Percentiles rank a stretch among this genome's conserved stretches.
Conservation (phyloP, 1,139 yeast species). For the Zygoascus meyerae region DNA sequence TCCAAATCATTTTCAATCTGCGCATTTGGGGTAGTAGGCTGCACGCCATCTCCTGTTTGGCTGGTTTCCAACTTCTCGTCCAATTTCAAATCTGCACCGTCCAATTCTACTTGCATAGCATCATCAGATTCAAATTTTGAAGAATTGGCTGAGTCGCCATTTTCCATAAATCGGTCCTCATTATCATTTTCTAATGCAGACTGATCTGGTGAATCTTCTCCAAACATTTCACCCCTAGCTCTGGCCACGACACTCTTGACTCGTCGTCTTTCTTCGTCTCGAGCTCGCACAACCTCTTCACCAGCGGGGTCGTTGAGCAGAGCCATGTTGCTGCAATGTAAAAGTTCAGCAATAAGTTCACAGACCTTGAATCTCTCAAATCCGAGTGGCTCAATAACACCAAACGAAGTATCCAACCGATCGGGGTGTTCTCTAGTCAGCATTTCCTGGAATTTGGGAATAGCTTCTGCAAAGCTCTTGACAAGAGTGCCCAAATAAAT, state of each 20-base stretch:
- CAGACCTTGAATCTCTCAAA: constrained; percentile 93
- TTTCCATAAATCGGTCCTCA: constrained; percentile 12
- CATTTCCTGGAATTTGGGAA: constrained; percentile 62
- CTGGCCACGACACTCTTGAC: constrained; percentile 34
- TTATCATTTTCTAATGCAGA: constrained; percentile 13
- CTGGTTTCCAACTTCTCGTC: constrained; percentile 8
- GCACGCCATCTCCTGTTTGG: neutral
- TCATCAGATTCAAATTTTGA: constrained; percentile 4
- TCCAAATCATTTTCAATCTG: constrained; percentile 7
- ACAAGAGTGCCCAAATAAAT: constrained; percentile 87
- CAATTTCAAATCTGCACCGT: constrained; percentile 28
- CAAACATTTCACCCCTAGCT: constrained; percentile 20
- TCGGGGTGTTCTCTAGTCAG: constrained; percentile 37
- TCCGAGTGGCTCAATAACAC: constrained; percentile 80
- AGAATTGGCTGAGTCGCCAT: constrained; percentile 13
- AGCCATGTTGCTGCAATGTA: constrained; percentile 97
- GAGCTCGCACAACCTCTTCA: constrained; percentile 64
- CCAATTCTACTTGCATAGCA: constrained; percentile 7
- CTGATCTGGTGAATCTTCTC: constrained; percentile 19
- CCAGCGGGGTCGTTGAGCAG: constrained; percentile 81
- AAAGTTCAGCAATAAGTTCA: constrained; percentile 86
- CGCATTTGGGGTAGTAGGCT: constrained; percentile 4
- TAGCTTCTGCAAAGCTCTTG: constrained; percentile 67
- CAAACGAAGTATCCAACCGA: constrained; percentile 62
- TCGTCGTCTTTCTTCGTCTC: constrained; percentile 62